phyloP scores from a whole-genome alignment of 2,329 filamentous ascomycete species.

The Lecanoromycetidae sp. region DNA sequence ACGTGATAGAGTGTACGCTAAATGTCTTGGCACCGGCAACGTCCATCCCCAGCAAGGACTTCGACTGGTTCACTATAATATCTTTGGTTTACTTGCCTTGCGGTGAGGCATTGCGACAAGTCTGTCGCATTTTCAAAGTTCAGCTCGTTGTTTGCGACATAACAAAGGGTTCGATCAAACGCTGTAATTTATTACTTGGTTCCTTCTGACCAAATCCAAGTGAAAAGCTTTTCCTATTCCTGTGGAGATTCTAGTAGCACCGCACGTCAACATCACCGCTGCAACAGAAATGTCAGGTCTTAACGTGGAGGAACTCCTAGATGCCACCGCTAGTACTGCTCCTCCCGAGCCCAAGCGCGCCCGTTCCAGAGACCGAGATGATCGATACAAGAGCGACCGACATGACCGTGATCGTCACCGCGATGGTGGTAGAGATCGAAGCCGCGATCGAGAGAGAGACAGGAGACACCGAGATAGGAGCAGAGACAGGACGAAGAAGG shows the following conservation, averaged over 20 bases:
- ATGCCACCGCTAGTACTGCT: conserved; percentile 59
- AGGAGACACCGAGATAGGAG: conserved; percentile 50
- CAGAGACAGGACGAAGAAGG: conserved; percentile 37
- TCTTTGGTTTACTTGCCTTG: too few relatives aligned
- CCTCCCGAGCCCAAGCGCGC: conserved; percentile 26
- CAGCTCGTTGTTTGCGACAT: too few relatives aligned
- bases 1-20: too few relatives aligned
- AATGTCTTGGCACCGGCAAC: too few relatives aligned
- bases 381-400: conserved; percentile 44
- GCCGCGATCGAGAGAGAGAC: conserved; percentile 41
- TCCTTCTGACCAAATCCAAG: conserved; percentile 20
- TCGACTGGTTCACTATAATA: too few relatives aligned
- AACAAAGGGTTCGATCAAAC: conserved; percentile 20
- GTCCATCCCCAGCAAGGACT: too few relatives aligned
- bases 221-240: conserved; percentile 17
- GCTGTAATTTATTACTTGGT: conserved; percentile 12
- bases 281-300: conserved; percentile 50
- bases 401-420: conserved; percentile 46
- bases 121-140: too few relatives aligned
- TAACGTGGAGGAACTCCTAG: conserved; percentile 83
- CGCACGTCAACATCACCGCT: conserved; percentile 14
- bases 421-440: conserved; percentile 43
- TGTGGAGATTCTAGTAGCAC: conserved; percentile 7
- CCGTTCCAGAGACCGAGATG: conserved; percentile 44
- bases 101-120: too few relatives aligned